Evolutionary conservation across 2,329 filamentous ascomycete genomes (phyloP), one percentile per base, ranked within the genome.

Genomic region (Sporothrix brasiliensis): DNA sequence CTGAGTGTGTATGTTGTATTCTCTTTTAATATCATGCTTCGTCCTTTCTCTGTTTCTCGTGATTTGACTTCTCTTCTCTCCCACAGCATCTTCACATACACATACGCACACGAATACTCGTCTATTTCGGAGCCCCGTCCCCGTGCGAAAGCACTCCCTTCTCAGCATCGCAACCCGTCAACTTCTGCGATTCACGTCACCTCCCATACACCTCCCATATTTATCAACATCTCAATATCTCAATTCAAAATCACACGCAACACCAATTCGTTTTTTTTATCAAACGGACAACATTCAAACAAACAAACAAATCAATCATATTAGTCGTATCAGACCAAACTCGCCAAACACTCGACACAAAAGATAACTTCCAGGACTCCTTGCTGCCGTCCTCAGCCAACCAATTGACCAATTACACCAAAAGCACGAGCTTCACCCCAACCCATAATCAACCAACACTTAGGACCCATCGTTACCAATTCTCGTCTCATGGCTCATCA

Each of bases 401-500:
- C 44, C 14, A 30, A 49, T 52, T 53, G 49, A 4, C 34, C 5
- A 47, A 21, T 49, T 34, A 21, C 30, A 70, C 34, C 19, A 27
- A 66, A 47, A 16, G n/a, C 30, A 54, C 34, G 4, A 27, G 39
- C 53, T 30, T 54, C 53, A 60, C 21, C 63, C 30, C 47, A 24
- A 19, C 27, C 21, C 44, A 44, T 47, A 30, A 50, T 53, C 13
- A 56, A 65, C 49, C 30, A 47, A 21, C 67, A 54, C 21, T 34
- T 49, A 65, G 60, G 47, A 52, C 53, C 50, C 39, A 54, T 21
- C 27, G 50, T 27, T 41, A 19, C 47, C 19, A 27, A 14, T 30
- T 19, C 34, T 30, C 11, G 5, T 41, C 34, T 21, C 39, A 74
- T 74, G 73, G 72, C 71, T 58, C 63, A 70, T 53, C 69, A 66